Evolutionary conservation across 768 basidiomycete genomes (phyloP), one percentile per base, ranked within the genome.

Genomic region (Pulveroboletus sp.): DNA sequence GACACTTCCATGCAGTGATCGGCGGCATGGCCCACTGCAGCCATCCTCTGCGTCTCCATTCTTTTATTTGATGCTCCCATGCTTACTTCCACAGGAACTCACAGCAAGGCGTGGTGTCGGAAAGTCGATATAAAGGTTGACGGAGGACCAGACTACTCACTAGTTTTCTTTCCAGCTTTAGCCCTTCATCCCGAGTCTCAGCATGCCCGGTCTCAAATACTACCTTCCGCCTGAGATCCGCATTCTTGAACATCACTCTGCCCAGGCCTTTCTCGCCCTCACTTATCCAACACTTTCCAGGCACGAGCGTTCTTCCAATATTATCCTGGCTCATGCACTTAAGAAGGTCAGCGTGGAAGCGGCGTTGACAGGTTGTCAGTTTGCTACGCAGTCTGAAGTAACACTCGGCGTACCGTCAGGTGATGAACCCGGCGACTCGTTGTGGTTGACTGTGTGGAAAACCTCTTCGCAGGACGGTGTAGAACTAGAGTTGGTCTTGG

Each of bases 361-460:
- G 9, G 71, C 66, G 14, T 53, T 72, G 38, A 72, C 70, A 24
- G 69, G 66, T 5, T 69, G 60, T 52, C 65, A 66, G 45, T 75
- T 73, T 55, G 61, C 58, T 40, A 56, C 60, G 18, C 63, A 70
- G 38, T 49, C 60, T 31, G 73, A 76, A 47, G 61, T 71, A 18
- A 51, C 59, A 39, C 57, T 62, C 8, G 59, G 66, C 21, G 52
- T 55, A n/a, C 32, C 63, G 1, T 47, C 63, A 28, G 55, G 44
- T 39, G 54, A 61, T 4, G 57, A 67, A 21, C 54, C 46, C 33
- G 18, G 55, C 14, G 65, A 60, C 28, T 67, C 70, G 26, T 67
- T 79, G 57, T 81, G 79, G 80, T 60, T 81, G 46, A 78, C 78
- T 5, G 54, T 76, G 26, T 79, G 76, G 74, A 72, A 73, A 26